These are phyloP conservation scores for Styphnolobium japonicum DNA, from an alignment of 306 rosid genomes.

Conservation along the genomic window DNA sequence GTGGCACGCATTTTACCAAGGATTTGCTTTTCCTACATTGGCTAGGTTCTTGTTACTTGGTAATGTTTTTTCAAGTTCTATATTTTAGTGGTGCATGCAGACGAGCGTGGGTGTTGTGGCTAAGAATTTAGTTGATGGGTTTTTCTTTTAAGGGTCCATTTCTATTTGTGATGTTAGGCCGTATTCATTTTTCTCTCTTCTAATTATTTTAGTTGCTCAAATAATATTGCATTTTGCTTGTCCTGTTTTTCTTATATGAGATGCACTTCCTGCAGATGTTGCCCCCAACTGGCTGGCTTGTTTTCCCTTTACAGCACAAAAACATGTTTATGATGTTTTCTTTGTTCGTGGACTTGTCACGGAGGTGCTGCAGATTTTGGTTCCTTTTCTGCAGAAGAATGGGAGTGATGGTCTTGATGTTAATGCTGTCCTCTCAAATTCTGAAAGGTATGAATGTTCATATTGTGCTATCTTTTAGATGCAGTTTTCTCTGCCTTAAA, in stretches of 20 bases:
- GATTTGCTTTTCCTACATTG: conserved; percentile 68
- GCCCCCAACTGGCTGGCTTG: conserved; percentile 86
- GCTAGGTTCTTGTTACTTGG: conserved; percentile 76
- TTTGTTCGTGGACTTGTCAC: conserved; percentile 57
- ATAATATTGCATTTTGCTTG: conserved; percentile 7
- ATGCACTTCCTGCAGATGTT: conserved; percentile 65
- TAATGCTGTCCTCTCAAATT: conserved; percentile 55
- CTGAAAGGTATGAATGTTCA: conserved; percentile 57
- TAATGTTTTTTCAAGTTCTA: conserved; percentile 26
- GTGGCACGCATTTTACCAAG: conserved; percentile 68
- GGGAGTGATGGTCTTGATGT: conserved; percentile 53
- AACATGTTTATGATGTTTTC: conserved; percentile 75
- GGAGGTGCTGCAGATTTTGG: conserved; percentile 82
- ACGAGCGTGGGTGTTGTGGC: background rate
- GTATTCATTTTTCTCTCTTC: background rate
- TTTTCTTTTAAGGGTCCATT: background rate
- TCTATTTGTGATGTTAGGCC: background rate
- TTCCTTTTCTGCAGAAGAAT: conserved; percentile 59
- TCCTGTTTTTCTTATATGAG: conserved; percentile 15
- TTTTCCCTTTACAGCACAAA: conserved; percentile 66
- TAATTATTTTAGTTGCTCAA: background rate
- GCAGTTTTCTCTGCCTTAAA: background rate
- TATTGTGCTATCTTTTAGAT: background rate
- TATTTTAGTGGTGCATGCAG: background rate
- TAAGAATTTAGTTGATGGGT: background rate